Percentiles rank a stretch among this genome's conserved stretches.
These are phyloP conservation scores for Xylariaceae sp. DNA, from an alignment of 2,329 filamentous ascomycete genomes.

Conservation along the genomic window DNA sequence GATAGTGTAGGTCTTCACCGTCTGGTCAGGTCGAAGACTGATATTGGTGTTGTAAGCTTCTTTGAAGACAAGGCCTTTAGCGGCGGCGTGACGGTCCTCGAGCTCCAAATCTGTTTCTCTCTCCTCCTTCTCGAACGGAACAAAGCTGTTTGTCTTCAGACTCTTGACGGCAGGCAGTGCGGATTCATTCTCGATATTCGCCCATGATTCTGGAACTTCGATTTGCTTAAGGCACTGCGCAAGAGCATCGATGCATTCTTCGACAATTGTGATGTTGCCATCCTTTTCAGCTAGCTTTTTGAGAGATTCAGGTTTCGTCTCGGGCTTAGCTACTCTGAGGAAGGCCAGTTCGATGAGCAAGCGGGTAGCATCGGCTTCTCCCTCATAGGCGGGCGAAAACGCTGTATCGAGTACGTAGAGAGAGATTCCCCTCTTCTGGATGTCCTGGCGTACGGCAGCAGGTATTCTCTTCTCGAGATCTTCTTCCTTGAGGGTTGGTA, in stretches of 20 bases:
- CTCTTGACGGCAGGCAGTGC: slow-evolving; percentile 54
- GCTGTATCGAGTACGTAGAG: slow-evolving; percentile 74
- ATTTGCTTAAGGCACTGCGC: slow-evolving; percentile 67
- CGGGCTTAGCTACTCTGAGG: slow-evolving; percentile 69
- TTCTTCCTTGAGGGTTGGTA: slow-evolving; percentile 78
- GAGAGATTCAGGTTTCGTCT: slow-evolving; percentile 57
- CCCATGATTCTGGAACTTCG: slow-evolving; percentile 77
- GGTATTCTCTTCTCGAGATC: slow-evolving; percentile 86
- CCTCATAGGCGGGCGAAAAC: slow-evolving; percentile 62
- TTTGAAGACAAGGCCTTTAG: slow-evolving; percentile 88
- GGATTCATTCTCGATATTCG: slow-evolving; percentile 60
- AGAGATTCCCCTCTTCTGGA: slow-evolving; percentile 66
- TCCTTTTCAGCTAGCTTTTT: slow-evolving; percentile 62
- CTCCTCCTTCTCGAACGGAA: slow-evolving; percentile 72
- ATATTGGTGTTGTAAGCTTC: slow-evolving; percentile 79
- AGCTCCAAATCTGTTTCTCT: slow-evolving; percentile 61
- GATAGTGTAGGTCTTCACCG: slow-evolving; percentile 81
- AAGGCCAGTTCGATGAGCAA: slow-evolving; percentile 78
- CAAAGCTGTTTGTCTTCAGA: slow-evolving; percentile 77
- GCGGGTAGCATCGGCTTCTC: slow-evolving; percentile 57
- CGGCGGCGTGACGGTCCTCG: slow-evolving; percentile 75
- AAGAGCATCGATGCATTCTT: slow-evolving; percentile 63
- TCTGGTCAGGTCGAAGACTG: slow-evolving; percentile 76
- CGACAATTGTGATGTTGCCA: slow-evolving; percentile 45
- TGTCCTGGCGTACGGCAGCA: slow-evolving; percentile 62